Percentiles rank a stretch among this genome's conserved stretches.
phyloP scores from a whole-genome alignment of 257 asterid species.

The Primulina eburnea region DNA sequence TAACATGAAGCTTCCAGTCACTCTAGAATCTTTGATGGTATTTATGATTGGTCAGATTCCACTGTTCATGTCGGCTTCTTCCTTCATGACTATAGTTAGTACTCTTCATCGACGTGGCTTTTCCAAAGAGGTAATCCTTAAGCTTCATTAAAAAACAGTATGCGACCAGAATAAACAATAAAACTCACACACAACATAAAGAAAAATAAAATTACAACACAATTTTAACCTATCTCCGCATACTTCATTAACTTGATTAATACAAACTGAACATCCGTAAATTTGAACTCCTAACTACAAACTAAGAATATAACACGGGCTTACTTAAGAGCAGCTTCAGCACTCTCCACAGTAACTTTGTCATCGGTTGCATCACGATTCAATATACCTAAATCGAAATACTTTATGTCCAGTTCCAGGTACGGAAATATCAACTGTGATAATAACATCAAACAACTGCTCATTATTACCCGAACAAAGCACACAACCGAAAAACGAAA shows the following conservation, averaged over 20 bases:
- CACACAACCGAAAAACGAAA: conserved; percentile 3
- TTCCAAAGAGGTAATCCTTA: background rate
- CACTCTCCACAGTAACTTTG: conserved; percentile 81
- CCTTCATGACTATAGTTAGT: background rate
- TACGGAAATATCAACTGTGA: conserved; percentile 81
- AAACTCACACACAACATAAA: background rate
- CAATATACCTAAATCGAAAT: conserved; percentile 74
- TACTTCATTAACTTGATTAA: no score
- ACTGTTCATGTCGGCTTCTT: background rate
- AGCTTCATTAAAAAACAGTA: background rate
- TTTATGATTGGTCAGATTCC: no score
- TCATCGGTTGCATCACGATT: conserved; percentile 90
- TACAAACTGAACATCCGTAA: background rate
- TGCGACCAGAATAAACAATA: background rate
- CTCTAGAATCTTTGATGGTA: background rate
- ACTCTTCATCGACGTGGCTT: background rate
- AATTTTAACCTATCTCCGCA: background rate
- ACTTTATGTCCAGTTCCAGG: conserved; percentile 82
- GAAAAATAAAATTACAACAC: background rate
- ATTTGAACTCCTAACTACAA: background rate
- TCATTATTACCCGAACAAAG: background rate
- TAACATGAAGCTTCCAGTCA: background rate
- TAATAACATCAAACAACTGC: background rate
- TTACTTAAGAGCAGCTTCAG: conserved; percentile 92
- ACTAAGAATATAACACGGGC: conserved; percentile 17